Evolutionary conservation across 202 grass and related monocot species (phyloP).

Genomic region (Carex arenaria): DNA sequence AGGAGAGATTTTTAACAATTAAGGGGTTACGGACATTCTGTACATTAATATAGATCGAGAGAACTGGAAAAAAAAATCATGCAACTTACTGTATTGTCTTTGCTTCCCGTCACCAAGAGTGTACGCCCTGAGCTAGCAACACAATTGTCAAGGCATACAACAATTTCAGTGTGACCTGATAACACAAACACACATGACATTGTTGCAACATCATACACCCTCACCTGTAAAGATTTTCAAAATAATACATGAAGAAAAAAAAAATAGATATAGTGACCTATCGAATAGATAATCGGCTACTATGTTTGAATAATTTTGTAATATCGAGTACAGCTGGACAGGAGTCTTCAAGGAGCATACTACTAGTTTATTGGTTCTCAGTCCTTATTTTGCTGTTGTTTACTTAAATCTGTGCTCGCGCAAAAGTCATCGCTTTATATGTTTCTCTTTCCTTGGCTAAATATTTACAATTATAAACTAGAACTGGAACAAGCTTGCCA

Average conservation of each 20-base stretch:
- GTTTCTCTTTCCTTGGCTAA: background rate
- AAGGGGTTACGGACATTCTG: background rate
- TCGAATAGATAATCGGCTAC: background rate
- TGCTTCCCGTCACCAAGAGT: slow-evolving; percentile 88
- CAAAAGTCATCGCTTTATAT: background rate
- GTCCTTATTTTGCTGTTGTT: background rate
- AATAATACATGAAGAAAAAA: slow-evolving; percentile 9
- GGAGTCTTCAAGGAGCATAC: background rate
- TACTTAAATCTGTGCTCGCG: background rate
- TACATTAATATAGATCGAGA: background rate
- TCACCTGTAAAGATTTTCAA: slow-evolving; percentile 43
- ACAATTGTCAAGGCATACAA: slow-evolving; percentile 89
- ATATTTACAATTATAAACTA: background rate
- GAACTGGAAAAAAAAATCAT: slow-evolving; percentile 1
- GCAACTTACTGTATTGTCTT: slow-evolving; percentile 78
- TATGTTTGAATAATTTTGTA: background rate
- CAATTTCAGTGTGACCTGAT: slow-evolving; percentile 81
- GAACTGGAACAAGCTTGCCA: background rate
- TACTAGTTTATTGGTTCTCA: background rate
- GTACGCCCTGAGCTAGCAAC: slow-evolving; percentile 52
- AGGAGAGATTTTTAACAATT: background rate
- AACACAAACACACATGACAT: slow-evolving; percentile 95
- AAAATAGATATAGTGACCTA: background rate
- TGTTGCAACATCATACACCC: slow-evolving; percentile 71
- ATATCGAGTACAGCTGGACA: background rate